Conservation (phyloP, 2,329 filamentous ascomycete genomes). For the Ophiostoma sp. region DNA sequence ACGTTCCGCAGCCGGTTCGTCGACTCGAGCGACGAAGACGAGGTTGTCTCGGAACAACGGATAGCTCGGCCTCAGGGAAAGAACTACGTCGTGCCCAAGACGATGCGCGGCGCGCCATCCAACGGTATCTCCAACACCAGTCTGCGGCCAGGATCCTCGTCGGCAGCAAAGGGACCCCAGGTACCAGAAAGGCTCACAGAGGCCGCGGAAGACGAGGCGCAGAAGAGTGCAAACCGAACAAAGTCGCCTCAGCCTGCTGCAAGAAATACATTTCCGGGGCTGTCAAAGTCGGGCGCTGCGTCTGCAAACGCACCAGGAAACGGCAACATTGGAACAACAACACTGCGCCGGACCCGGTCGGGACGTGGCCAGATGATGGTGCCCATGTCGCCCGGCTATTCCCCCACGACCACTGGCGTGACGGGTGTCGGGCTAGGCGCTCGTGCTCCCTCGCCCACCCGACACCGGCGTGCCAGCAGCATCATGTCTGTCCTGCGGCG, state of each 20-base stretch:
- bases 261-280: not conserved
- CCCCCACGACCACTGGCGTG: constrained; percentile 21
- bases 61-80: constrained; percentile 45
- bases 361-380: constrained; percentile 37
- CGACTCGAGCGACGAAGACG: constrained; percentile 62
- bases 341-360: constrained; percentile 40
- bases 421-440: constrained; percentile 17
- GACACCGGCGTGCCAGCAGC: constrained; percentile 38
- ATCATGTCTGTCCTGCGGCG: constrained; percentile 59
- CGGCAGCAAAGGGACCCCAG: not conserved
- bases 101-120: constrained; percentile 30
- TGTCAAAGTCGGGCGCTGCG: too few relatives aligned
- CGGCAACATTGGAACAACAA: constrained; percentile 24
- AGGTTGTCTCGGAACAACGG: constrained; percentile 23
- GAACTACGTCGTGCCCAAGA: constrained; percentile 45
- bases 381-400: constrained; percentile 26
- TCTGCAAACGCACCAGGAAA: not conserved
- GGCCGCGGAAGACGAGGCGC: not conserved
- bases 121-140: constrained; percentile 20
- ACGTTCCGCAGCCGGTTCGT: constrained; percentile 51
- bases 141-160: constrained; percentile 5
- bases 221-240: not conserved
- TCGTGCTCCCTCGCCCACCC: constrained; percentile 23
- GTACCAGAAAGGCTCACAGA: not conserved
- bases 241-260: not conserved